These are phyloP conservation scores for Helotiales sp. DNA, from an alignment of 2,329 filamentous ascomycete genomes.

Conservation along the genomic window DNA sequence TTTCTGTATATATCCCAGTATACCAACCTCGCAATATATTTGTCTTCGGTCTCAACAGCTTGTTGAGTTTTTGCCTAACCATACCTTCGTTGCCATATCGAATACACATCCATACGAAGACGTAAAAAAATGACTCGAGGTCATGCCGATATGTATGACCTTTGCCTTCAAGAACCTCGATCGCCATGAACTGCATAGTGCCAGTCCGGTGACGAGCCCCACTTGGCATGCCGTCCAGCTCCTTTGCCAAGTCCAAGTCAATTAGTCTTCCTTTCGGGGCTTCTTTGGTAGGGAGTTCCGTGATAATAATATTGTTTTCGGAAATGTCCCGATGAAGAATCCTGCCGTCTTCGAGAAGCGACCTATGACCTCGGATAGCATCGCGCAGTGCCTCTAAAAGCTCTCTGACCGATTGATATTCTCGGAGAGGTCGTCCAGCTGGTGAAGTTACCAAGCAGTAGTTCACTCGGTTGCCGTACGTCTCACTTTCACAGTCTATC, in stretches of 20 bases:
- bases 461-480: constrained; percentile 34
- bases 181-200: constrained; percentile 20
- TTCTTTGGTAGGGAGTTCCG: constrained; percentile 5
- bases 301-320: constrained; percentile 41
- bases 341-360: constrained; percentile 33
- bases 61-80: constrained; percentile 15
- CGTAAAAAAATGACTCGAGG: constrained; percentile 37
- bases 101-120: constrained; percentile 33
- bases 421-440: constrained; percentile 31
- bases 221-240: constrained; percentile 19
- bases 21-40: constrained; percentile 28
- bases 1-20: constrained; percentile 29
- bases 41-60: constrained; percentile 11
- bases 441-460: constrained; percentile 35
- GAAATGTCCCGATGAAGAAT: constrained; percentile 42
- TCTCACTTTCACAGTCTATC: constrained; percentile 15
- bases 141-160: constrained; percentile 33
- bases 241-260: constrained; percentile 22
- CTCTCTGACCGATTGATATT: constrained; percentile 34
- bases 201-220: constrained; percentile 18
- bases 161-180: constrained; percentile 17
- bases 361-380: constrained; percentile 34
- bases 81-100: constrained; percentile 19
- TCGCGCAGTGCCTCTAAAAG: constrained; percentile 37
- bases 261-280: constrained; percentile 20